Evolutionary conservation across 2,329 filamentous ascomycete species (phyloP), one percentile per base, ranked within the genome.

Genomic region (Aspergillus sp.): DNA sequence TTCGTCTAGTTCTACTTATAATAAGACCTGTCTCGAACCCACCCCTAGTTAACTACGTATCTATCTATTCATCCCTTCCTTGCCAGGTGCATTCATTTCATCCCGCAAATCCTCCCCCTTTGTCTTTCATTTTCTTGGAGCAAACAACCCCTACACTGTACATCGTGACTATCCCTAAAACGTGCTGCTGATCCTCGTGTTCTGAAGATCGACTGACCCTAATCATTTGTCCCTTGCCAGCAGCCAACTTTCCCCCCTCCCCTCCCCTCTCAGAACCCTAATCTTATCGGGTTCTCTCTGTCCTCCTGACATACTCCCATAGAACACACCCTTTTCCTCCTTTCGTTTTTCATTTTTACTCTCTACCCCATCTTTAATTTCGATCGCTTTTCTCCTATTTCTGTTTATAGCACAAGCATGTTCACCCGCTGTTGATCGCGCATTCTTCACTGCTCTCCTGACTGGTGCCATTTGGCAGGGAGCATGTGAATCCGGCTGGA

Each of bases 241-340:
- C 25, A 38, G 32, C 15, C 32, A n/a, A 54, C 36, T 25, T 52
- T 50, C 25, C 25, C 25, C 25, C 25, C 23, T 8, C 7, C 2
- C 25, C 25, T 25, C 60, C 61, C 57, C 61, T 67, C 66, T 53
- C 57, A 56, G 43, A 66, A 49, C 61, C 58, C 61, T 68, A 69
- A 65, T 65, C 51, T 61, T 49, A 62, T 66, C 55, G 19, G 58
- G 32, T 36, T 30, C 28, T 30, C 10, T 30, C 39, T 32, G 23
- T 62, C 55, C 50, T 41, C 25, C 53, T 47, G 39, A 47, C 39
- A 43, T 39, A 39, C 39, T 5, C 38, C 38, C 21, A 43, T 45
- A 12, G 15, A 23, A 36, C 12, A 13, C 12, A 36, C 12, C 32
- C 32, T 36, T 12, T 13, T 36, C 32, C 32, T 36, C 32, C 32